Conservation (phyloP, 345 rosid genomes). For the Crucihimalaya himalaica region DNA sequence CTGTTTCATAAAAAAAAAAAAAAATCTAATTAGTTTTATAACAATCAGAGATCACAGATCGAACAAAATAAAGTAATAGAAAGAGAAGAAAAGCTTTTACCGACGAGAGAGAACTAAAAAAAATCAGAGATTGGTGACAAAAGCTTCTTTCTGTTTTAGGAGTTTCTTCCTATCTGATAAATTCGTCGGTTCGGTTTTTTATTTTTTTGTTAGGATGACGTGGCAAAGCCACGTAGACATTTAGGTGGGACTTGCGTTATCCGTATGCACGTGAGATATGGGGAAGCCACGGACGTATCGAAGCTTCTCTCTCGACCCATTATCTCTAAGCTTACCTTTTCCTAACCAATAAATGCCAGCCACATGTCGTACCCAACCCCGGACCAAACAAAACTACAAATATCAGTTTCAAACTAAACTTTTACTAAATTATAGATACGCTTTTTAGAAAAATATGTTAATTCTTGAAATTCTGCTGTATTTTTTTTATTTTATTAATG, state of each 20-base stretch:
- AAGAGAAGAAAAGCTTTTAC: neutral
- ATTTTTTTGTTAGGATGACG: conserved; percentile 18
- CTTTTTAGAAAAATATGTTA: neutral
- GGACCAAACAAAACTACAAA: conserved; percentile 12
- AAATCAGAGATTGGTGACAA: conserved; percentile 29
- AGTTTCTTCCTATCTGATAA: conserved; percentile 35
- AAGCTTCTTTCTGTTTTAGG: conserved; percentile 32
- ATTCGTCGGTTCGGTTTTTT: neutral
- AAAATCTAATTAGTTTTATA: conserved; percentile 6
- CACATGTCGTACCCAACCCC: conserved; percentile 8
- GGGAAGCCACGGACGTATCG: conserved; percentile 37
- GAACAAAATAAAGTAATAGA: neutral
- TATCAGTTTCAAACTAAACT: neutral
- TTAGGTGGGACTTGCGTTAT: conserved; percentile 54
- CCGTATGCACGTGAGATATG: conserved; percentile 52
- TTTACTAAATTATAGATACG: neutral
- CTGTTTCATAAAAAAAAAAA: conserved; percentile 36
- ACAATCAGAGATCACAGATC: conserved; percentile 25
- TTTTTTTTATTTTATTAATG: neutral
- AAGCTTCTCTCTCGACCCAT: conserved; percentile 30
- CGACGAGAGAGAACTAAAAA: conserved; percentile 15
- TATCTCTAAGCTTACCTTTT: conserved; percentile 40
- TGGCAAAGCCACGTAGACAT: conserved; percentile 28
- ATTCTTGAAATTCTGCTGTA: neutral
- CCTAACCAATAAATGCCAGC: neutral